These are phyloP conservation scores for Alternaria gansuensis DNA, from an alignment of 2,329 filamentous ascomycete species.

Conservation along the genomic window DNA sequence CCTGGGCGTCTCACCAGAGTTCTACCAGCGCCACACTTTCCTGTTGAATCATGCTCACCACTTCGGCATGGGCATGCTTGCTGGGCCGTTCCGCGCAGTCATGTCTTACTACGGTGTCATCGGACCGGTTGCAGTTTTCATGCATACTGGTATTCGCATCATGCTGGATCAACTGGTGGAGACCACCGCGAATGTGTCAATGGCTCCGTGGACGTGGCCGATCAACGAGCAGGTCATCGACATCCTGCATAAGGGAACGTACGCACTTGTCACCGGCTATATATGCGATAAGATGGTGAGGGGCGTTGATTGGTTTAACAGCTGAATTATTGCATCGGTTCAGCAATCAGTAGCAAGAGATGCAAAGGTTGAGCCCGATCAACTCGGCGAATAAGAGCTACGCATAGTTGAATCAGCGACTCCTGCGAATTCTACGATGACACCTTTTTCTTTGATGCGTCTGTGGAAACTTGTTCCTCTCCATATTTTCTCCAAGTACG, in stretches of 20 bases:
- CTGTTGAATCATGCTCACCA: constrained; percentile 42
- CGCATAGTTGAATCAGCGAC: not conserved
- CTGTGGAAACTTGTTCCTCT: too few relatives aligned
- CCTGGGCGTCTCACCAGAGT: constrained; percentile 30
- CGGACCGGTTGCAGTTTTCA: constrained; percentile 43
- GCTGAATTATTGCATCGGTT: not conserved
- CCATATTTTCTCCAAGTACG: too few relatives aligned
- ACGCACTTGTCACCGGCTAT: constrained; percentile 42
- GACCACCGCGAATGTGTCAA: constrained; percentile 40
- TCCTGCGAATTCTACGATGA: not conserved
- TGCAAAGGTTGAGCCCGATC: not conserved
- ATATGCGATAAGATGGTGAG: constrained; percentile 32
- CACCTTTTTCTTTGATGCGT: too few relatives aligned
- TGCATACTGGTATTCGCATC: constrained; percentile 43
- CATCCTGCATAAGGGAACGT: constrained; percentile 43
- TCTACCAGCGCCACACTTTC: constrained; percentile 27
- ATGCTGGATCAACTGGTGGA: constrained; percentile 45
- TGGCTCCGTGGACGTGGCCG: constrained; percentile 48
- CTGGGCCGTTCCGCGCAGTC: constrained; percentile 35
- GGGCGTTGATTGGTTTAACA: constrained; percentile 33
- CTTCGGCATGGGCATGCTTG: constrained; percentile 43
- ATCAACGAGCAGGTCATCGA: constrained; percentile 48
- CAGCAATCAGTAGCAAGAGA: not conserved
- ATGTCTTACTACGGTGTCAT: constrained; percentile 48
- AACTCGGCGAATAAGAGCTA: not conserved